Conservation (phyloP, 331 rosid genomes). For the Quercus lobata region DNA sequence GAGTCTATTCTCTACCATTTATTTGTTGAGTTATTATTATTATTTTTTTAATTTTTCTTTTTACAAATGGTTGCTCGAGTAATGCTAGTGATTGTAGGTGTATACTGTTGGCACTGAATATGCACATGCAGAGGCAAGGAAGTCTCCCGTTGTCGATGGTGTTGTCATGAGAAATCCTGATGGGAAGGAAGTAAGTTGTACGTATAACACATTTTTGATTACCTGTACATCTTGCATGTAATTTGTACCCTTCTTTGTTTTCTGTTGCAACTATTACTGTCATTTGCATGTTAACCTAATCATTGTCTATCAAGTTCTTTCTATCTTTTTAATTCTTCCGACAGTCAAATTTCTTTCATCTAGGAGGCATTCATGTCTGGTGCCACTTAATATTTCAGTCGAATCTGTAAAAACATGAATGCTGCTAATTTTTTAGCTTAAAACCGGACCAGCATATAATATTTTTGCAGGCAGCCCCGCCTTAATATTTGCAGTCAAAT, state of each 20-base stretch:
- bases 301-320: neutral
- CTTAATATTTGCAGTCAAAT: neutral
- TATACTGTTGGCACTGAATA: constrained; percentile 98
- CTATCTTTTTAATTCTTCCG: neutral
- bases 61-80: constrained; percentile 9
- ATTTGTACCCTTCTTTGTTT: neutral
- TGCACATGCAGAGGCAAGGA: constrained; percentile 99
- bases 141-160: constrained; percentile 99
- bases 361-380: neutral
- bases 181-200: constrained; percentile 90
- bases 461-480: neutral
- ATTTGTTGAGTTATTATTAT: neutral
- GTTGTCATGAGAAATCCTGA: constrained; percentile 99
- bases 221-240: neutral
- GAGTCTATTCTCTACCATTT: neutral
- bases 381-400: neutral
- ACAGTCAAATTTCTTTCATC: neutral
- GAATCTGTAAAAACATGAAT: neutral
- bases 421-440: neutral
- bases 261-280: neutral
- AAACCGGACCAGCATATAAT: neutral
- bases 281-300: neutral
- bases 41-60: constrained; percentile 1
- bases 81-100: constrained; percentile 53
- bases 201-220: constrained; percentile 2